Percentiles rank a stretch among this genome's conserved stretches.
Evolutionary conservation across 345 rosid species (phyloP).

Genomic region (Salix dunnii): DNA sequence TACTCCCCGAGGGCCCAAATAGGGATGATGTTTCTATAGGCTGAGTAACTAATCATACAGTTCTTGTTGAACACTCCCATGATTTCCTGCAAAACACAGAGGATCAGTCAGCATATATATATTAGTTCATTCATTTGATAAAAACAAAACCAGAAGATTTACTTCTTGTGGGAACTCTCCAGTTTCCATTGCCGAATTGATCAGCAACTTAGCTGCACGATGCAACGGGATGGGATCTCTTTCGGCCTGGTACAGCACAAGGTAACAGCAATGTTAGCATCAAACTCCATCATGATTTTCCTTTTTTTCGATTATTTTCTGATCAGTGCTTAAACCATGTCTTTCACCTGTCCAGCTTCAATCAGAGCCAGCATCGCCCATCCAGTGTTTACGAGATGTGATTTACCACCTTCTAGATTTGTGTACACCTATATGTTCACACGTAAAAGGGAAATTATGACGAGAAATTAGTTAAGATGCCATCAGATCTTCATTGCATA

Average conservation of each 20-base stretch:
- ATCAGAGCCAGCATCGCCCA: conserved; percentile 56
- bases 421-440: conserved; percentile 31
- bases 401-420: conserved; percentile 29
- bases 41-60: conserved; percentile 27
- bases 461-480: no score
- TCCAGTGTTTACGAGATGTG: conserved; percentile 42
- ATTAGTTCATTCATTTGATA: no score
- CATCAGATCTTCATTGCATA: no score
- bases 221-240: conserved; percentile 19
- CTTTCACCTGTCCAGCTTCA: conserved; percentile 46
- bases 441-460: no score
- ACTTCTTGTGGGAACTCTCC: conserved; percentile 26
- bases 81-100: conserved; percentile 20
- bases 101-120: background rate
- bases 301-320: no score
- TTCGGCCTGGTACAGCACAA: background rate
- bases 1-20: conserved; percentile 37
- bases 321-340: no score
- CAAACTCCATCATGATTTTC: no score
- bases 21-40: conserved; percentile 29
- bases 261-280: no score
- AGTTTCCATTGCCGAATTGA: conserved; percentile 18
- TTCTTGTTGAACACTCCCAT: conserved; percentile 32
- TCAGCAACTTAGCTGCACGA: conserved; percentile 15
- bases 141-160: background rate